Base-by-base conservation (phyloP, 805 yeast species). In the Pichia thaimueangensis region DNA sequence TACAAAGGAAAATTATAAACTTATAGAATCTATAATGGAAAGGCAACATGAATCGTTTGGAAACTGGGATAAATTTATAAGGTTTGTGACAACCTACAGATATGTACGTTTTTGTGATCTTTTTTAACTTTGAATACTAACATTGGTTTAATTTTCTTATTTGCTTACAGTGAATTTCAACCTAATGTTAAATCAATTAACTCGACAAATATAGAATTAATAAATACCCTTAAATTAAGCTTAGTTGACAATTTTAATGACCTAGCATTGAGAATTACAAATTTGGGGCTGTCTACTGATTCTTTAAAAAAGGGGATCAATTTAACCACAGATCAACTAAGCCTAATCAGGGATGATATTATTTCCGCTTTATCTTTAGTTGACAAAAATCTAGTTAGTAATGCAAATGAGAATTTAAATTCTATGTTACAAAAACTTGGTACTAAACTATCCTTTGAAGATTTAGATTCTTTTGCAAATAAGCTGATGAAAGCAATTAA, bases 221-320 rank as follows among this genome's bases (percentile, higher is more conserved):
- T 39, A 20, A 30, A 23, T 2, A 27, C 11, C 1, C 16, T 42
- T 7, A 35, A 28, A 15, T 16, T 21, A 7, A 31, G 10, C 19
- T 13, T 44, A 3, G 25, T 27, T 15, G 36, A 40, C 28, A 29
- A 24, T 21, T 36, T 33, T 19, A 44, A 36, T 27, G 41, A 40
- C 20, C 29, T 37, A 5, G 36, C 41, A 1, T 15, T 37, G 7
- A 20, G 41, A 15, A 13, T 42, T 3, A 37, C 28, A 10, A 37
- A 27, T 27, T 27, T 42, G 11, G 30, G 30, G n/a, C n/a, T 15
- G 5, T 31, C 35, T 2, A 37, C 13, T 13, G 37, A 42, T 20
- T 15, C 23, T 3, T 25, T 42, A 9, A 36, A 36, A 13, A 7
- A 24, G 4, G 12, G n/a, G 4, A 17, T 42, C 10, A 7, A 21